Evolutionary conservation across 1,284 basidiomycete species (phyloP).

Genomic region (Cystobasidium pallidum): DNA sequence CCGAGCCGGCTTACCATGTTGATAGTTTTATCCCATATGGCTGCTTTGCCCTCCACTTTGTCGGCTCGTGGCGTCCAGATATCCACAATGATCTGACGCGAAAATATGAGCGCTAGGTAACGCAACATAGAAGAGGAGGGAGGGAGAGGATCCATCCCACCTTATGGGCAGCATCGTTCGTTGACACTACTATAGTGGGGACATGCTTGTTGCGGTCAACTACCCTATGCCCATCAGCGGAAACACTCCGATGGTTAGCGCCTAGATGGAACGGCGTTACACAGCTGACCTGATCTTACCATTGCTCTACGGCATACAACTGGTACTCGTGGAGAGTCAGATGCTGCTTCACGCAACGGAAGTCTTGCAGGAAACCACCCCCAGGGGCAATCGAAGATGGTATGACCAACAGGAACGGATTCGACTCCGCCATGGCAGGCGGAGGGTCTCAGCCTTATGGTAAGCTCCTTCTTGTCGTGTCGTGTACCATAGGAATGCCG

Average conservation of each 20-base stretch:
- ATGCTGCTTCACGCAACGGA: conserved; percentile 2
- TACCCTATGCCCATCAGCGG: conserved; percentile 20
- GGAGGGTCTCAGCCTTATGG: background rate
- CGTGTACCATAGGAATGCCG: too few species aligned
- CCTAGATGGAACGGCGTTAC: background rate
- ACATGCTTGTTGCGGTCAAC: conserved; percentile 36
- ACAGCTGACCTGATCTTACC: conserved; percentile 1
- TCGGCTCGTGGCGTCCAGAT: conserved; percentile 35
- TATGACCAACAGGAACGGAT: conserved; percentile 39
- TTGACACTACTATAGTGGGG: conserved; percentile 33
- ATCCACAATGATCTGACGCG: conserved; percentile 44
- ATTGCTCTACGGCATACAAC: conserved; percentile 46
- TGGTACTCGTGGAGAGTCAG: conserved; percentile 37
- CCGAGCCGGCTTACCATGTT: conserved; percentile 4
- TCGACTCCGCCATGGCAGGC: conserved; percentile 22
- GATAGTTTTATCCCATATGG: conserved; percentile 32
- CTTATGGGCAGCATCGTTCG: conserved; percentile 37
- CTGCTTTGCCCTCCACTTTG: conserved; percentile 12
- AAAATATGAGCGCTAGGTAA: background rate
- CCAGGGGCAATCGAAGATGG: conserved; percentile 27
- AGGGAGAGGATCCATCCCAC: too few species aligned
- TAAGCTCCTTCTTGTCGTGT: background rate
- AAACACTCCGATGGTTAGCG: background rate
- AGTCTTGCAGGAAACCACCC: conserved; percentile 31
- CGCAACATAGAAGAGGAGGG: background rate